Evolutionary conservation across 2,329 filamentous ascomycete genomes (phyloP), one percentile per base, ranked within the genome.

Genomic region (Rhinocladiella similis): DNA sequence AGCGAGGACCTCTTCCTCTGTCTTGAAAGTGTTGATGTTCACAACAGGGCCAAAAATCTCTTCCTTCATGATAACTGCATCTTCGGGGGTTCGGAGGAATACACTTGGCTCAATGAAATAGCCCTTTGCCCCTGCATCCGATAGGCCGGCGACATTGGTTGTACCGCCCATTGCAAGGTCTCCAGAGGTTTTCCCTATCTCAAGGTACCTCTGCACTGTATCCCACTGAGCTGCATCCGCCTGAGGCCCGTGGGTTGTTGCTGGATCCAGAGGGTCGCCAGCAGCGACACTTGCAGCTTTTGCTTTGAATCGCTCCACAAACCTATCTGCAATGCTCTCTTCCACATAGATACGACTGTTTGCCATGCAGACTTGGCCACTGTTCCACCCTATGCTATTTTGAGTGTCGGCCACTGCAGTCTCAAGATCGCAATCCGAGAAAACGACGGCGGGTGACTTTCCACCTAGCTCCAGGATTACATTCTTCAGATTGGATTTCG

Each of bases 401-500:
- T 73, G 70, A 3, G 73, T 69, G 66, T 72, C 74, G 41, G 70
- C 70, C 6, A 72, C 70, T 0, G 81, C 82, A 62, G 83, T 80
- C 1, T 83, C 80, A 14, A 84, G 69, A 53, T 84, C 79, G 3
- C 78, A 78, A 53, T 85, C 82, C 4, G 79, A 77, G 61, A 84
- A 85, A 2, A 85, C 74, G 1, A 84, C 62, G 3, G 83, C 67
- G 0, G 82, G 82, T 0, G 78, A 81, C 63, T 85, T 85, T 18
- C 82, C 82, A n/a, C 82, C 82, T 0, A 81, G 83, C 64, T 85
- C 82, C 1, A 85, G 74, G 0, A 81, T 84, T 54, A 85, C 81
- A 60, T 84, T 83, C 70, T 84, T 85, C 66, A 84, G 70, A n/a
- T 77, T 89, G 41, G 69, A 65, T 0, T 80, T 73, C 14, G 84